Percentiles rank a stretch among this genome's conserved stretches.
Conservation (phyloP, 2,329 filamentous ascomycete genomes). For the Fusarium tanahbumbuense region DNA sequence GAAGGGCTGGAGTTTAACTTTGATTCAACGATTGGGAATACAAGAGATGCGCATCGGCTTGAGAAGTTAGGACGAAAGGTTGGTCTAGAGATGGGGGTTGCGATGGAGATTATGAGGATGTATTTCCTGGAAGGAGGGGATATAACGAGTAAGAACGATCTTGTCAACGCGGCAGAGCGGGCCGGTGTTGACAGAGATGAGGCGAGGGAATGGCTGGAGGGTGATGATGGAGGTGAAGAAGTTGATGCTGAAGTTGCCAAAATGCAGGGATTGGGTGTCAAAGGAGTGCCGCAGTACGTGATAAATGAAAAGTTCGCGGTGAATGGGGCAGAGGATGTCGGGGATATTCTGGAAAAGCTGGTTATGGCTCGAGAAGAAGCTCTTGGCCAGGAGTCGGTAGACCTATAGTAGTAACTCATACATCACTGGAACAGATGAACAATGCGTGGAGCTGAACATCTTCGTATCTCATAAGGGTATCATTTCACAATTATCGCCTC, state of each 20-base stretch:
- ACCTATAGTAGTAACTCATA: neutral
- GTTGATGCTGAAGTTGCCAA: slow-evolving; percentile 67
- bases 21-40: slow-evolving; percentile 60
- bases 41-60: slow-evolving; percentile 63
- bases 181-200: slow-evolving; percentile 66
- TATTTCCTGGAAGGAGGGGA: slow-evolving; percentile 75
- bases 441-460: neutral
- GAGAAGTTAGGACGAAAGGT: slow-evolving; percentile 72
- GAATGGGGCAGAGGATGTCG: slow-evolving; percentile 77
- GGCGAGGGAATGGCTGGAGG: slow-evolving; percentile 65
- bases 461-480: slow-evolving; percentile 37
- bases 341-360: slow-evolving; percentile 74
- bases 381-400: slow-evolving; percentile 1
- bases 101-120: slow-evolving; percentile 71
- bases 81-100: slow-evolving; percentile 66
- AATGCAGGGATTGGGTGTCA: slow-evolving; percentile 64
- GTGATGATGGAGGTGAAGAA: slow-evolving; percentile 65
- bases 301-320: slow-evolving; percentile 76
- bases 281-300: slow-evolving; percentile 80
- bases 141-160: slow-evolving; percentile 67
- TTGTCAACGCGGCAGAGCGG: slow-evolving; percentile 63
- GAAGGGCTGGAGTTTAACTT: slow-evolving; percentile 80
- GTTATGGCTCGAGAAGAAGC: slow-evolving; percentile 58
- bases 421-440: neutral
- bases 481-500: slow-evolving; percentile 37